Conservation (phyloP, 1,284 basidiomycete genomes). For the Cutaneotrichosporon sp. region DNA sequence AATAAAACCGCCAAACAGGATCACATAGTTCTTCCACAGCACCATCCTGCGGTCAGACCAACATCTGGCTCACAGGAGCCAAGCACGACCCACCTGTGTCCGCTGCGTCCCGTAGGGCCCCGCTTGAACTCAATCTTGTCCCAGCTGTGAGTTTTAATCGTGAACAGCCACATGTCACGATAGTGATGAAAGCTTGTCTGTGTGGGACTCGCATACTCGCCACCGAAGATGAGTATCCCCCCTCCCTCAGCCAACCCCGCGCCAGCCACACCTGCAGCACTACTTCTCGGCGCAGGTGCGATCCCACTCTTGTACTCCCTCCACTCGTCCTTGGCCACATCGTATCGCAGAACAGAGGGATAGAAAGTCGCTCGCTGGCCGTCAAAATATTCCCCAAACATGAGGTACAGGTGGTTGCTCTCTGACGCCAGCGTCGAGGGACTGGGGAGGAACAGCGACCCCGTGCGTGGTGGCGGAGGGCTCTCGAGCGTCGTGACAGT, state of each 20-base stretch:
- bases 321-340: constrained; percentile 66
- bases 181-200: constrained; percentile 90
- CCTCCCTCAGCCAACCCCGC: constrained; percentile 62
- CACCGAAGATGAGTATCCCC: constrained; percentile 81
- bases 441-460: constrained; percentile 71
- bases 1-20: constrained; percentile 83
- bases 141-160: constrained; percentile 61
- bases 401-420: constrained; percentile 72
- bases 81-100: constrained; percentile 61
- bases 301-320: constrained; percentile 72
- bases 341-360: constrained; percentile 20
- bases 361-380: constrained; percentile 60
- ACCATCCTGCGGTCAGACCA: constrained; percentile 84
- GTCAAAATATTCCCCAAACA: constrained; percentile 72
- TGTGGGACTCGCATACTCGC: constrained; percentile 77
- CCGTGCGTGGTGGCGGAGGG: constrained; percentile 72
- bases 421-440: constrained; percentile 51
- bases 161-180: constrained; percentile 59
- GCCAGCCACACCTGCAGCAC: constrained; percentile 70
- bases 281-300: constrained; percentile 76
- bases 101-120: constrained; percentile 73
- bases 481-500: constrained; percentile 38
- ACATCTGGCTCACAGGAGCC: background rate
- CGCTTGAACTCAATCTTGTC: constrained; percentile 84
- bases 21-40: constrained; percentile 79